phyloP scores from a whole-genome alignment of 345 rosid species.

The Populus pruinosa region DNA sequence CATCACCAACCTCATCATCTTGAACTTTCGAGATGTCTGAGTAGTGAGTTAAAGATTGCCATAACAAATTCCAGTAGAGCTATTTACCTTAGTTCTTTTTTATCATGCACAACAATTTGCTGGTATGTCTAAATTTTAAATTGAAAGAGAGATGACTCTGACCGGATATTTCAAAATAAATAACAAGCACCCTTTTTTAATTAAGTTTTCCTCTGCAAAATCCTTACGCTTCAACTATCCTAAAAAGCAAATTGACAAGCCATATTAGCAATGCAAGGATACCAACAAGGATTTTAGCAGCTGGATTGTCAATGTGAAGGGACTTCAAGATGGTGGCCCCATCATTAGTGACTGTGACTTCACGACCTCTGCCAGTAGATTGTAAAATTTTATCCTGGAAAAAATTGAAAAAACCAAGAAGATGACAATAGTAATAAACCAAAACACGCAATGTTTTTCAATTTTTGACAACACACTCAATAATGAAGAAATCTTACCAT shows the following conservation, averaged over 20 bases:
- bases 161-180: too few relatives aligned
- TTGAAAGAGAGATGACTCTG: too few relatives aligned
- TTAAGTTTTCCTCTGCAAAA: too few relatives aligned
- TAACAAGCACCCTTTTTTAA: too few relatives aligned
- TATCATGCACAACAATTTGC: too few relatives aligned
- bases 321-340: slow-evolving; percentile 98
- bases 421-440: not conserved
- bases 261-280: slow-evolving; percentile 28
- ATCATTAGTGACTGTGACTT: slow-evolving; percentile 88
- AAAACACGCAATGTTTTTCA: not conserved
- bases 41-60: slow-evolving; percentile 9
- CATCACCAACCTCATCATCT: slow-evolving; percentile 99
- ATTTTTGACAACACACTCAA: not conserved
- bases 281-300: slow-evolving; percentile 97
- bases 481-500: slow-evolving; percentile 51
- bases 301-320: slow-evolving; percentile 90
- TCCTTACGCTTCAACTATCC: not conserved
- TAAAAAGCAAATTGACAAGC: not conserved
- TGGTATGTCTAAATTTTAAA: too few relatives aligned
- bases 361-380: slow-evolving; percentile 84
- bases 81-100: not conserved
- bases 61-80: not conserved
- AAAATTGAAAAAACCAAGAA: slow-evolving; percentile 11
- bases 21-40: slow-evolving; percentile 96
- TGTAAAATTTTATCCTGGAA: slow-evolving; percentile 88